A percentile compares a stretch with the other conserved stretches of the same genome.
These are phyloP conservation scores for Trichoderma virens DNA, from an alignment of 495 filamentous ascomycete genomes.

Conservation along the genomic window DNA sequence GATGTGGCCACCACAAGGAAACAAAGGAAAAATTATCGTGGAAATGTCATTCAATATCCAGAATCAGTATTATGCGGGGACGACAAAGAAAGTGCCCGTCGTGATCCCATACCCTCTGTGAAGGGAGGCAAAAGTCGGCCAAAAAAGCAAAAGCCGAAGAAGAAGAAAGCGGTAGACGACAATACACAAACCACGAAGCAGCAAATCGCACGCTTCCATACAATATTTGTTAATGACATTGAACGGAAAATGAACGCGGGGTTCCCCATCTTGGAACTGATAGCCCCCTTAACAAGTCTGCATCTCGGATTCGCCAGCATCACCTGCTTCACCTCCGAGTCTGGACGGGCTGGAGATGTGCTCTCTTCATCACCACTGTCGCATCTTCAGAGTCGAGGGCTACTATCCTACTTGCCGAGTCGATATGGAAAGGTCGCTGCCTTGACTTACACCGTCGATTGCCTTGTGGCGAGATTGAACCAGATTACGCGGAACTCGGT, in stretches of 20 bases:
- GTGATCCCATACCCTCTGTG: neutral
- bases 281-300: neutral
- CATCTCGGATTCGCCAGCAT: neutral
- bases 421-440: neutral
- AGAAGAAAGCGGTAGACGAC: neutral
- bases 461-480: neutral
- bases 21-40: constrained; percentile 19
- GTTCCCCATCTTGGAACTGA: neutral
- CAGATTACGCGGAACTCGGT: neutral
- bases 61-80: constrained; percentile 10
- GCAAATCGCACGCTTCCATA: neutral
- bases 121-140: neutral
- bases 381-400: neutral
- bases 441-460: neutral
- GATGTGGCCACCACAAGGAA: constrained; percentile 22
- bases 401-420: neutral
- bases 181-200: neutral
- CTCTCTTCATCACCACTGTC: neutral
- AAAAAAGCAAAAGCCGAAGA: neutral
- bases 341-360: neutral
- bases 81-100: neutral
- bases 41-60: constrained; percentile 24
- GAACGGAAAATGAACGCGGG: neutral
- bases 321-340: neutral
- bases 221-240: neutral